A percentile compares a stretch with the other conserved stretches of the same genome.
These are phyloP conservation scores for Cryptococcus sp. DNA, from an alignment of 1,284 basidiomycete genomes.

Conservation along the genomic window DNA sequence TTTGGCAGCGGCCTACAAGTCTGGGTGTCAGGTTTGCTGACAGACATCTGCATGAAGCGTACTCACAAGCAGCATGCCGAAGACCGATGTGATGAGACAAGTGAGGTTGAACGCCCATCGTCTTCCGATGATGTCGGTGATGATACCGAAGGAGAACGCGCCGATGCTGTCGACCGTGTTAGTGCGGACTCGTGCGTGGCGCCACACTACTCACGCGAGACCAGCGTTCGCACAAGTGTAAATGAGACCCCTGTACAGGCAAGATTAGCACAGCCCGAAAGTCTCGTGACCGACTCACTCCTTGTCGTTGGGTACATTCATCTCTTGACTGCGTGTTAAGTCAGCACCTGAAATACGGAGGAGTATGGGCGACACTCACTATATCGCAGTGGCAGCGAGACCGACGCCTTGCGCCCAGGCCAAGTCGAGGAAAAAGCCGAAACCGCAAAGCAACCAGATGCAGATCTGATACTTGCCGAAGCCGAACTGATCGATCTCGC, in stretches of 20 bases:
- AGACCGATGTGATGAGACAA: slow-evolving; percentile 68
- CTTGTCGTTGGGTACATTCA: slow-evolving; percentile 30
- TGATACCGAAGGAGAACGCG: slow-evolving; percentile 33
- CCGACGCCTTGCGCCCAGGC: slow-evolving; percentile 44
- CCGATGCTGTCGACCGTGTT: slow-evolving; percentile 35
- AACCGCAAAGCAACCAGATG: slow-evolving; percentile 34
- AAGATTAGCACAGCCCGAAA: slow-evolving; percentile 36
- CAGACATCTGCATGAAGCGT: slow-evolving; percentile 53
- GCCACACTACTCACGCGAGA: slow-evolving; percentile 63
- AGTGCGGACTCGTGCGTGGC: slow-evolving; percentile 59
- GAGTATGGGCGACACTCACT: slow-evolving; percentile 5
- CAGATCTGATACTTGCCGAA: slow-evolving; percentile 33
- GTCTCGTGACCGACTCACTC: slow-evolving; percentile 7
- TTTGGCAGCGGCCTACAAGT: slow-evolving; percentile 33
- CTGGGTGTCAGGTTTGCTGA: slow-evolving; percentile 59
- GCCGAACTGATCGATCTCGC: slow-evolving; percentile 23
- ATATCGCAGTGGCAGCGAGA: slow-evolving; percentile 24
- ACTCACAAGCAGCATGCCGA: slow-evolving; percentile 57
- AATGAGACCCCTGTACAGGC: slow-evolving; percentile 64
- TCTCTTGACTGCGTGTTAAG: slow-evolving; percentile 31
- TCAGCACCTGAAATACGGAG: background rate
- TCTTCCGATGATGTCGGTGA: slow-evolving; percentile 43
- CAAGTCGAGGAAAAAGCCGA: slow-evolving; percentile 45
- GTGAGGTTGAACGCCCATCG: slow-evolving; percentile 75
- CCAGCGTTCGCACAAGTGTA: slow-evolving; percentile 57